Percentiles rank a stretch among this genome's conserved stretches.
These are phyloP conservation scores for Perkinsus chesapeaki DNA, from an alignment of 169 alveolate species.

Conservation along the genomic window DNA sequence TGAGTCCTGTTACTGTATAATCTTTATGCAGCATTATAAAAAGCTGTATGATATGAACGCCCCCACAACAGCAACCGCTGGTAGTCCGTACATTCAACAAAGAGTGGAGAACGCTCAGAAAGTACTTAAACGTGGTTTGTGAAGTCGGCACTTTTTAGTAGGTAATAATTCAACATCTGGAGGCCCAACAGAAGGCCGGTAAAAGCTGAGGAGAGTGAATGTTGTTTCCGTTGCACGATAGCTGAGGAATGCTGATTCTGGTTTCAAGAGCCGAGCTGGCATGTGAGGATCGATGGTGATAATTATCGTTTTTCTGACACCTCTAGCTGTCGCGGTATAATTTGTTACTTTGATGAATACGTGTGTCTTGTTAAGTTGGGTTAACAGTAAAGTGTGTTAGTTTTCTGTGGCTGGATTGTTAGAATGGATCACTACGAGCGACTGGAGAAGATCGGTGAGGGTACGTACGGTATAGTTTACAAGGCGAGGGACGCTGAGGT, in stretches of 20 bases:
- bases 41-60: neutral
- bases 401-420: neutral
- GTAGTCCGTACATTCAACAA: neutral
- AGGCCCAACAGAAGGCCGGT: neutral
- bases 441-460: slow-evolving; percentile 95
- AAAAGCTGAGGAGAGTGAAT: neutral
- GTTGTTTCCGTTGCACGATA: neutral
- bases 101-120: neutral
- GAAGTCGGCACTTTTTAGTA: neutral
- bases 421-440: slow-evolving; percentile 84
- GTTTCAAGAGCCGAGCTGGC: neutral
- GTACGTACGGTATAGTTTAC: slow-evolving; percentile 98
- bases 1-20: neutral
- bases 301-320: neutral
- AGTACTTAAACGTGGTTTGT: neutral
- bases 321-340: neutral
- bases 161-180: neutral
- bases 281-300: neutral
- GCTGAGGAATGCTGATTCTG: neutral
- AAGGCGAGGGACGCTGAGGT: slow-evolving; percentile 76
- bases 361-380: too few relatives aligned
- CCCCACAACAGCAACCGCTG: neutral
- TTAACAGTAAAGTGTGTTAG: too few relatives aligned
- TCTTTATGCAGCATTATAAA: neutral
- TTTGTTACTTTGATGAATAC: too few relatives aligned